Conservation (phyloP, 2,329 filamentous ascomycete species). For the Zarea fungicola region DNA sequence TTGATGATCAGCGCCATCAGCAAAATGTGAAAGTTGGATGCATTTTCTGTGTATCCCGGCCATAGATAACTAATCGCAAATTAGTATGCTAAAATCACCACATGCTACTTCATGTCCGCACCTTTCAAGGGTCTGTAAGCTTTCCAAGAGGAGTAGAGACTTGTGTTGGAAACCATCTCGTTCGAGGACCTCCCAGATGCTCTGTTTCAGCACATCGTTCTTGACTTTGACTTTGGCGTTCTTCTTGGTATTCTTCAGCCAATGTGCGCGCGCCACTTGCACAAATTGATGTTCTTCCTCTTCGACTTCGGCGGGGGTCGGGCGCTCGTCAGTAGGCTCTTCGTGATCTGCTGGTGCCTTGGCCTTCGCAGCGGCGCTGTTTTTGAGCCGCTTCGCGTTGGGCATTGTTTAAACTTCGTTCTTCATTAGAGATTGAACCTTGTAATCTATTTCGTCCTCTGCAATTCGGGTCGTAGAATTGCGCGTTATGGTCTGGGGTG, state of each 20-base stretch:
- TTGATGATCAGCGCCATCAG: slow-evolving; percentile 81
- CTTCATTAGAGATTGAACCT: slow-evolving; percentile 9
- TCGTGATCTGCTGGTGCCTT: slow-evolving; percentile 30
- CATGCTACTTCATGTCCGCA: slow-evolving; percentile 30
- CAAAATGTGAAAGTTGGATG: slow-evolving; percentile 87
- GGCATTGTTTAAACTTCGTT: slow-evolving; percentile 39
- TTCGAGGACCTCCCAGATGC: slow-evolving; percentile 86
- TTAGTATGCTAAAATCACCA: slow-evolving; percentile 19
- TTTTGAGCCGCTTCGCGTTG: slow-evolving; percentile 54
- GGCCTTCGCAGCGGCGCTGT: slow-evolving; percentile 41
- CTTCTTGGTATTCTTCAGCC: slow-evolving; percentile 64
- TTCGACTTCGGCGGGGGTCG: slow-evolving; percentile 62
- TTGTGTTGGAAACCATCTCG: slow-evolving; percentile 72
- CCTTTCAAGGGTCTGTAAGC: slow-evolving; percentile 84
- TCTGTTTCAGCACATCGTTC: slow-evolving; percentile 78
- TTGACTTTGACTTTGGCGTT: slow-evolving; percentile 65
- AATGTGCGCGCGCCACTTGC: slow-evolving; percentile 76
- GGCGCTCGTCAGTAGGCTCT: slow-evolving; percentile 31
- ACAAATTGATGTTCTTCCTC: slow-evolving; percentile 68
- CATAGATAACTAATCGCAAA: slow-evolving; percentile 67
- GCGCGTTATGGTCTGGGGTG: slow-evolving; percentile 1
- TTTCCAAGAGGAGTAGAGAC: slow-evolving; percentile 78
- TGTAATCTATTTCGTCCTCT: not conserved
- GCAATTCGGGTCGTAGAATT: not conserved
- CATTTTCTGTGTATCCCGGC: slow-evolving; percentile 84